Conservation (phyloP, 306 rosid species). For the Cucumis hystrix region DNA sequence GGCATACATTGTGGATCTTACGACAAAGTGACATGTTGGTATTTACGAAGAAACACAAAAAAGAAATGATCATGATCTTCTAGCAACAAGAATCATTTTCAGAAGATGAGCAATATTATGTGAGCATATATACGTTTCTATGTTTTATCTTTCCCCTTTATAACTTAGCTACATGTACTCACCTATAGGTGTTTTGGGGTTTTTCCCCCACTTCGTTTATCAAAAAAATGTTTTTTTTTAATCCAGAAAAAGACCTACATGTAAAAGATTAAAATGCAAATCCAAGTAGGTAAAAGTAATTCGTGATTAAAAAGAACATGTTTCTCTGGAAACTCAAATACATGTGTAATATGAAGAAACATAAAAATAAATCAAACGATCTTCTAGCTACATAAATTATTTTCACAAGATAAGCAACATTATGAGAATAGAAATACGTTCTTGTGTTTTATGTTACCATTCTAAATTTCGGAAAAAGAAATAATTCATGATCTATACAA, state of each 20-base stretch:
- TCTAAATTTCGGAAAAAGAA: not conserved
- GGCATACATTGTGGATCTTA: not conserved
- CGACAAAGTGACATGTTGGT: not conserved
- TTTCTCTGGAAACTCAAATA: too few species aligned
- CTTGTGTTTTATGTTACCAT: not conserved
- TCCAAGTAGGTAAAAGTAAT: not conserved
- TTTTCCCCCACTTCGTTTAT: too few species aligned
- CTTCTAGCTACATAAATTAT: not conserved
- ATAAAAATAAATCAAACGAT: not conserved
- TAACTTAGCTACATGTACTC: not conserved
- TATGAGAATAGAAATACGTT: not conserved
- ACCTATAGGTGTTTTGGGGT: too few species aligned
- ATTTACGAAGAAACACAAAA: not conserved
- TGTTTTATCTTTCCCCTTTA: not conserved
- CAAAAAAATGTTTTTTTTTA: too few species aligned
- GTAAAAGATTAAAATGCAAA: not conserved
- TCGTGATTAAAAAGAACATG: too few species aligned
- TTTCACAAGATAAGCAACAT: constrained; percentile 1
- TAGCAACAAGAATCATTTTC: not conserved
- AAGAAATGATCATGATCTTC: not conserved
- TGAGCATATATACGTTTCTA: not conserved
- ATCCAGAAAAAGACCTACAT: too few species aligned
- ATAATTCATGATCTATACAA: constrained; percentile 2
- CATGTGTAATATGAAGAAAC: not conserved
- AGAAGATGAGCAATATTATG: not conserved